Percentiles rank a stretch among this genome's conserved stretches.
Evolutionary conservation across 2,329 filamentous ascomycete genomes (phyloP).

Genomic region (Neocucurbitaria cava): DNA sequence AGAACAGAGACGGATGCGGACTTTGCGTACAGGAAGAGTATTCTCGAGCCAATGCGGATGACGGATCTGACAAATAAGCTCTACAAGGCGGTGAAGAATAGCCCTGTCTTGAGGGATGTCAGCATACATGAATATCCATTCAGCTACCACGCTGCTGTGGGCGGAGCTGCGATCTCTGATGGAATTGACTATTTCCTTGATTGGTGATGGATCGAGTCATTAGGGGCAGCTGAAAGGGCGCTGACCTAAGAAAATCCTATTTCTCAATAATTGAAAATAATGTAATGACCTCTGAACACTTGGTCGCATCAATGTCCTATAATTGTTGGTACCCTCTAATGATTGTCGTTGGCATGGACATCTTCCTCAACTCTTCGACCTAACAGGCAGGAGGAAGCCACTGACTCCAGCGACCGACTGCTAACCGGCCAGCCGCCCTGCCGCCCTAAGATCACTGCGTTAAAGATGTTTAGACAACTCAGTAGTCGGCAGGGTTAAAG

Average conservation of each 20-base stretch:
- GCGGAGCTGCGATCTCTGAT: conserved; percentile 34
- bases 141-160: conserved; percentile 42
- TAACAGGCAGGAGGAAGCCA: no score
- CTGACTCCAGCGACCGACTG: neutral
- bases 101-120: conserved; percentile 32
- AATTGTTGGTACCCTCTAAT: no score
- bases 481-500: neutral
- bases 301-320: no score
- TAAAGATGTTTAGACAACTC: neutral
- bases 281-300: no score
- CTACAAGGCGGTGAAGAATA: conserved; percentile 30
- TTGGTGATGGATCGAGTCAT: conserved; percentile 18
- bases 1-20: conserved; percentile 36
- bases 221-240: neutral
- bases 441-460: no score
- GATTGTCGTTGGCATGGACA: no score
- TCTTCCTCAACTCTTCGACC: no score
- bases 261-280: no score
- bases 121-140: conserved; percentile 39
- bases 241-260: neutral
- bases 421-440: no score
- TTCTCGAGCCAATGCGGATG: conserved; percentile 34
- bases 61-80: conserved; percentile 28
- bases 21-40: conserved; percentile 32
- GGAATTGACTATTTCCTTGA: conserved; percentile 45